phyloP scores from a whole-genome alignment of 164 flowering plant genomes.

The Tetrastigma voinierianum region DNA sequence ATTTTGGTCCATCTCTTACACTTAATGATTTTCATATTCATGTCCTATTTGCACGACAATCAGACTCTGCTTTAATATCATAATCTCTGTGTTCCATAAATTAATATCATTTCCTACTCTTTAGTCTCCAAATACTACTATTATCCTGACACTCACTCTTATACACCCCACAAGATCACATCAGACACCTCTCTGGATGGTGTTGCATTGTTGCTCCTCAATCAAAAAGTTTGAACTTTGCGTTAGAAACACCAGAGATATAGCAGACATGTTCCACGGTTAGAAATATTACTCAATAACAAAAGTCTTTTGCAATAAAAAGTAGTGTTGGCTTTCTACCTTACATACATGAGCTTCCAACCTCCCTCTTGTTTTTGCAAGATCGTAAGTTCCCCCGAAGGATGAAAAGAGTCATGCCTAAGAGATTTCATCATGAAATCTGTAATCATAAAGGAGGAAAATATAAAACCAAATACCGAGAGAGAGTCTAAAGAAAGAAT shows the following conservation, averaged over 20 bases:
- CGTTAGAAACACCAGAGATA: slow-evolving; percentile 32
- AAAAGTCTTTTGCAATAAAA: neutral
- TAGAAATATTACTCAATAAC: neutral
- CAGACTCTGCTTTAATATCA: too few species aligned
- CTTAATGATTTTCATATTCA: too few species aligned
- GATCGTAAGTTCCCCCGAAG: slow-evolving; percentile 43
- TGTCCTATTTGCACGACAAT: too few species aligned
- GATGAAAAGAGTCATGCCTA: slow-evolving; percentile 30
- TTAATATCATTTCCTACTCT: too few species aligned
- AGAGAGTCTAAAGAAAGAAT: neutral
- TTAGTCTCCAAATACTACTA: too few species aligned
- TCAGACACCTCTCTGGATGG: slow-evolving; percentile 25
- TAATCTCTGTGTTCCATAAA: too few species aligned
- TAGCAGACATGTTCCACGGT: neutral
- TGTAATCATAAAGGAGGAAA: slow-evolving; percentile 21
- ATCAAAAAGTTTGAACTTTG: slow-evolving; percentile 63
- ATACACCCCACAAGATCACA: too few species aligned
- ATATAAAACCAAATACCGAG: neutral
- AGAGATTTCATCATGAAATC: slow-evolving; percentile 51
- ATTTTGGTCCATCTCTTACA: too few species aligned
- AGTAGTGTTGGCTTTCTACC: slow-evolving; percentile 30
- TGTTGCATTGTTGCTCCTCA: slow-evolving; percentile 51
- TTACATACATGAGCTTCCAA: slow-evolving; percentile 72
- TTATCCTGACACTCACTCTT: too few species aligned
- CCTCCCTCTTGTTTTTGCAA: slow-evolving; percentile 72